Conservation (phyloP, 371 early-diverging fungal genomes). For the Mucor irregularis region DNA sequence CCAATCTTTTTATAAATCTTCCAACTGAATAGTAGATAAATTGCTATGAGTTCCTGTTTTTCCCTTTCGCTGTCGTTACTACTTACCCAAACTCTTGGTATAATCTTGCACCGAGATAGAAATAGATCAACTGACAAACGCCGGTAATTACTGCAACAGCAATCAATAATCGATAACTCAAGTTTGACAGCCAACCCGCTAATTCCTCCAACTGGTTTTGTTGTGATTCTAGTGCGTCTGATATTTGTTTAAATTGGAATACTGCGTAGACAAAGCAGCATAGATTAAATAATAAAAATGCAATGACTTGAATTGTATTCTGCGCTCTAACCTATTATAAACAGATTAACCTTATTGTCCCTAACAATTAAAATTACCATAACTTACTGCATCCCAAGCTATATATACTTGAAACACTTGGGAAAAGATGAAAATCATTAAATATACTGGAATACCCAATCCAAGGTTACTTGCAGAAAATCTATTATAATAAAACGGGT, state of each 20-base stretch:
- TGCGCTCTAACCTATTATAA: slow-evolving; percentile 65
- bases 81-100: slow-evolving; percentile 84
- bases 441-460: slow-evolving; percentile 69
- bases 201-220: slow-evolving; percentile 6
- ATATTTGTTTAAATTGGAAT: slow-evolving; percentile 64
- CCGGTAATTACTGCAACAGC: slow-evolving; percentile 45
- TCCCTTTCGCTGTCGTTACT: too few relatives aligned
- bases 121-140: slow-evolving; percentile 41
- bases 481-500: slow-evolving; percentile 15
- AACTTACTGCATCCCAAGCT: slow-evolving; percentile 76
- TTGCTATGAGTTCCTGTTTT: too few relatives aligned
- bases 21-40: slow-evolving; percentile 10
- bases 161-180: slow-evolving; percentile 39
- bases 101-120: slow-evolving; percentile 51
- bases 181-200: slow-evolving; percentile 6
- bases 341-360: not conserved
- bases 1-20: slow-evolving; percentile 31
- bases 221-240: slow-evolving; percentile 30
- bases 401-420: slow-evolving; percentile 74
- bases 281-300: slow-evolving; percentile 78
- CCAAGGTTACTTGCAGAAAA: slow-evolving; percentile 26
- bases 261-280: slow-evolving; percentile 78
- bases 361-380: not conserved
- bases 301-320: slow-evolving; percentile 90
- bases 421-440: slow-evolving; percentile 75